phyloP scores from a whole-genome alignment of 1,139 yeast genomes.

The Blastobotrys apis region DNA sequence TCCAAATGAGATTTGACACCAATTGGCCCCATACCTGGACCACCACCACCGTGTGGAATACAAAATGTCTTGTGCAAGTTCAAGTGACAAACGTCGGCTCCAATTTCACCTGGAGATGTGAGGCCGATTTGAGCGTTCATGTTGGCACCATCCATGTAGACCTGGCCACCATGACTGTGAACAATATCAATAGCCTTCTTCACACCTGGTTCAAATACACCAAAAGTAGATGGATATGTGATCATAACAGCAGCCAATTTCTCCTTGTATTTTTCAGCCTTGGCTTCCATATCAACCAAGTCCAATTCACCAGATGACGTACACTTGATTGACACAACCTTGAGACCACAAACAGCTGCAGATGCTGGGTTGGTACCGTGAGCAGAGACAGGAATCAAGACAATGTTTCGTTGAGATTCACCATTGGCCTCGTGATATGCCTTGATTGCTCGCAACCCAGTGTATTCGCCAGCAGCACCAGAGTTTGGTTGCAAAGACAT shows the following conservation, averaged over 20 bases:
- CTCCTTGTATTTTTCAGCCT: slow-evolving; percentile 66
- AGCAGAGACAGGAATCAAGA: slow-evolving; percentile 94
- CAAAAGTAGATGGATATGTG: slow-evolving; percentile 96
- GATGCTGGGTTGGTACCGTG: slow-evolving; percentile 99
- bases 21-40: slow-evolving; percentile 98
- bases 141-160: slow-evolving; percentile 96
- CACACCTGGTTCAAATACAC: slow-evolving; percentile 90
- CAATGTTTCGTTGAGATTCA: slow-evolving; percentile 70
- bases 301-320: slow-evolving; percentile 81
- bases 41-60: slow-evolving; percentile 99
- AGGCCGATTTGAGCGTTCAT: slow-evolving; percentile 99
- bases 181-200: slow-evolving; percentile 78
- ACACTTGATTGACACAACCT: slow-evolving; percentile 91
- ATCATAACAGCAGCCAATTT: slow-evolving; percentile 89
- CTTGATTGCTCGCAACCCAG: slow-evolving; percentile 85
- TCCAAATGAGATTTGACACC: slow-evolving; percentile 82
- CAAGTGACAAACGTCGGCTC: slow-evolving; percentile 98
- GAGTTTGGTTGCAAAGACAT: slow-evolving; percentile 94
- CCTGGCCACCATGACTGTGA: slow-evolving; percentile 88
- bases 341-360: slow-evolving; percentile 94
- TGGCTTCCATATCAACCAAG: slow-evolving; percentile 63
- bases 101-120: slow-evolving; percentile 95
- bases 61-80: slow-evolving; percentile 96
- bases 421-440: slow-evolving; percentile 72
- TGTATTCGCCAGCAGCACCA: slow-evolving; percentile 98